These are phyloP conservation scores for Capsella rubella DNA, from an alignment of 441 rosid species.

Conservation along the genomic window DNA sequence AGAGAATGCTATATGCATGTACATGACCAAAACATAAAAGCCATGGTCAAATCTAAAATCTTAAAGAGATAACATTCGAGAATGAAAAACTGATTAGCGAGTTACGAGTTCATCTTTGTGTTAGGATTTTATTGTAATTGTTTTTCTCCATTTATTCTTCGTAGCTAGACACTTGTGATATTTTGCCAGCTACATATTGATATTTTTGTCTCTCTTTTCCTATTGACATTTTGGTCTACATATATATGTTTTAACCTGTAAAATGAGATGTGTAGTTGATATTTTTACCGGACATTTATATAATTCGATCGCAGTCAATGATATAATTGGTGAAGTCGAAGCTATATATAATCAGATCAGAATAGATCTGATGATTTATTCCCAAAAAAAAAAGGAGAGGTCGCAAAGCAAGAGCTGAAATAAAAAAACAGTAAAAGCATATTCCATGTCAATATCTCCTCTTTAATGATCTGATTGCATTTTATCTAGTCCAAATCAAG, in stretches of 20 bases:
- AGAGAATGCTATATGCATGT: neutral
- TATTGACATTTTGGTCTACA: neutral
- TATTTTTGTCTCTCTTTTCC: neutral
- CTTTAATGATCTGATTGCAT: conserved; percentile 35
- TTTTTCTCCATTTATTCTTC: neutral
- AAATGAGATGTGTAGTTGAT: neutral
- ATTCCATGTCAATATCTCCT: conserved; percentile 39
- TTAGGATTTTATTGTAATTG: neutral
- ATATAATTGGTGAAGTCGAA: conserved; percentile 29
- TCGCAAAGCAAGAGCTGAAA: conserved; percentile 12
- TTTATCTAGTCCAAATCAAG: conserved; percentile 42
- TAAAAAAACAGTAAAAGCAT: conserved; percentile 29
- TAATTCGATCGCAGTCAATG: conserved; percentile 17
- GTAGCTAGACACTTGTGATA: neutral
- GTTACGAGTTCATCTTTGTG: neutral
- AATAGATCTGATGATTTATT: conserved; percentile 31
- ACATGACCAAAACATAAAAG: neutral
- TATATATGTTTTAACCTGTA: neutral
- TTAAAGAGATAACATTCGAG: neutral
- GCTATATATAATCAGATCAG: conserved; percentile 23
- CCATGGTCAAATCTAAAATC: neutral
- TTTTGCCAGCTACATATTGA: neutral
- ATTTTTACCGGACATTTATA: conserved; percentile 13
- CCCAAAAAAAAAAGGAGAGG: conserved; percentile 26
- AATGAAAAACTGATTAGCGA: neutral